Evolutionary conservation across 1,284 basidiomycete genomes (phyloP).

Genomic region (Apiotrichum porosum): DNA sequence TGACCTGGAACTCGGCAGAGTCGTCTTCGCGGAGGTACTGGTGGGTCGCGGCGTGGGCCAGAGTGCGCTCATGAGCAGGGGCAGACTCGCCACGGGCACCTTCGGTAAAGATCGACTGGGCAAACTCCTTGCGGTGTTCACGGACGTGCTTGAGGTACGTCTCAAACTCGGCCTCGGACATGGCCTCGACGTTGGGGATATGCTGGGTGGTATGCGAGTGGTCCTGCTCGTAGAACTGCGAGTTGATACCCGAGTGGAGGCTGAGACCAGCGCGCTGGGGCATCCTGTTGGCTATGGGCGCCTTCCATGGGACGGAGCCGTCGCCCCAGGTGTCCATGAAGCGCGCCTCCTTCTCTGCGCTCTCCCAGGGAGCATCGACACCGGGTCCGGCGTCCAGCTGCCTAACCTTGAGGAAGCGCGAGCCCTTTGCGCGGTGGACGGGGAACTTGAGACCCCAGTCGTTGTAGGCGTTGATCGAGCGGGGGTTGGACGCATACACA

Average conservation of each 20-base stretch:
- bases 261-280: not conserved
- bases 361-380: conserved; percentile 37
- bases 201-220: conserved; percentile 3
- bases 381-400: conserved; percentile 36
- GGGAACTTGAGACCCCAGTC: conserved; percentile 47
- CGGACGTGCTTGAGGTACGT: conserved; percentile 34
- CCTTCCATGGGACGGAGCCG: conserved; percentile 33
- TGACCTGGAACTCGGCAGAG: conserved; percentile 25
- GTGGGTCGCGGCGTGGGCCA: conserved; percentile 7
- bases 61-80: conserved; percentile 11
- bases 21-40: conserved; percentile 8
- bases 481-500: conserved; percentile 42
- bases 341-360: conserved; percentile 44
- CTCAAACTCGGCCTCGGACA: conserved; percentile 40
- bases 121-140: conserved; percentile 19
- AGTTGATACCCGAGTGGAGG: not conserved
- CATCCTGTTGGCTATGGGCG: not conserved
- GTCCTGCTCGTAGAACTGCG: conserved; percentile 2
- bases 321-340: conserved; percentile 43
- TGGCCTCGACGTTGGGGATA: conserved; percentile 41
- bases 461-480: conserved; percentile 18
- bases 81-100: not conserved
- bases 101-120: not conserved
- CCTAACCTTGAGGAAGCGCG: conserved; percentile 38
- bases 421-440: conserved; percentile 28